Conservation (phyloP, 257 asterid genomes). For the Salvia miltiorrhiza region DNA sequence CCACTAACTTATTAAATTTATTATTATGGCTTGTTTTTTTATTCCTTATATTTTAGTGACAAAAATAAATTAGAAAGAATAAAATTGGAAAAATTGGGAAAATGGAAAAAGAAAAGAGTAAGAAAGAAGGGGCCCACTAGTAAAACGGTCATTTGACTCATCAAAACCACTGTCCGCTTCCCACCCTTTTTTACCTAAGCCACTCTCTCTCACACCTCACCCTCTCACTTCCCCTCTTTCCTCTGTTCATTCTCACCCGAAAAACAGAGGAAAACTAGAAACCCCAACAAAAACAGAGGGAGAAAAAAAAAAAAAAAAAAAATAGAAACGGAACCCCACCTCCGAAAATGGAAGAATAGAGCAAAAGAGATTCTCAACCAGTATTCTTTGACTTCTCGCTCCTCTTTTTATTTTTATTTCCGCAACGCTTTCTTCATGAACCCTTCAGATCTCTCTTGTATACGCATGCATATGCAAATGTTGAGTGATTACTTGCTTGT, state of each 20-base stretch:
- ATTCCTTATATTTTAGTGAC: too few relatives aligned
- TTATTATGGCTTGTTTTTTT: too few relatives aligned
- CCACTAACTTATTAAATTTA: too few relatives aligned
- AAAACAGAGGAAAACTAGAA: slow-evolving; percentile 37
- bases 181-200: slow-evolving; percentile 19
- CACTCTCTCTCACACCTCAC: slow-evolving; percentile 12
- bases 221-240: slow-evolving; percentile 21
- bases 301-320: neutral
- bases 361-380: slow-evolving; percentile 34
- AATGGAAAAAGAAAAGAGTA: neutral
- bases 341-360: slow-evolving; percentile 20
- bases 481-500: neutral
- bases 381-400: slow-evolving; percentile 26
- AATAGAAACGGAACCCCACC: slow-evolving; percentile 16
- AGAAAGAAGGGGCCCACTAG: neutral
- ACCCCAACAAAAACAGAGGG: slow-evolving; percentile 12
- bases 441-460: slow-evolving; percentile 48
- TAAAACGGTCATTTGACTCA: slow-evolving; percentile 18
- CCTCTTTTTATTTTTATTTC: neutral
- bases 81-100: neutral
- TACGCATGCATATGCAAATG: slow-evolving; percentile 30
- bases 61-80: neutral
- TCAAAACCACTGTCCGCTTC: slow-evolving; percentile 19
- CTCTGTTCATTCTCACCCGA: slow-evolving; percentile 42
- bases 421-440: slow-evolving; percentile 36